Base-by-base conservation (phyloP, 352 stramenopile species). In the Phytophthora aleatoria region DNA sequence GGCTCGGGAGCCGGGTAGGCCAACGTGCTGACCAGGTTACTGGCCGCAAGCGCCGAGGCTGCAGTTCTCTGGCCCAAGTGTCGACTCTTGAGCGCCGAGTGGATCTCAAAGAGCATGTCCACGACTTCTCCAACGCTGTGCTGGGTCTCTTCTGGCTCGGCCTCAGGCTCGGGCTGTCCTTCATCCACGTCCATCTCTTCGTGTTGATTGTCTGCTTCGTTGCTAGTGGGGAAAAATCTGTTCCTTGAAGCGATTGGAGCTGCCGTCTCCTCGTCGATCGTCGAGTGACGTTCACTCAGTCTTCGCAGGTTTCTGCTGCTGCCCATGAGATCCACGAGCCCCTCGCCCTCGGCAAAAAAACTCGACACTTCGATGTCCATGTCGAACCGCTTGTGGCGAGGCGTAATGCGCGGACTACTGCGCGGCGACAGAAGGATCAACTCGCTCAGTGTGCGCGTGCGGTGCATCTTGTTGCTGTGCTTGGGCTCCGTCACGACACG, bases 61-160 rank as follows among this genome's bases (percentile, higher is more conserved):
- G 86, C 86, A n/a, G 84, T 94, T 50, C 84, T 73, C 61, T 90
- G 79, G 10, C 84, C 83, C n/a, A 91, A 57, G 61, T 94, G 83
- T 28, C 84, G 72, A 50, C 79, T 87, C 70, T 92, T 94, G 15
- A 92, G 74, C 45, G 84, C 84, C 56, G 86, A 82, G 70, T 94
- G 86, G 64, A 94, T 94, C 58, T 92, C 84, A 53, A 94, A 94
- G 8, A 94, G 74, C 74, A 90, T 86, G 69, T 94, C 84, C 33
- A 94, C 82, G n/a, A 92, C 84, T 24, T 91, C 75, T 0, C 78
- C 69, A 1, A 94, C 86, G 42, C 70, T 87, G 53, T 41, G 71
- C 26, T 75, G 64, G 0, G 57, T 38, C 33, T 71, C 63, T 4
- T 57, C 36, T 0, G 56, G 13, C 45, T 81, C 69, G 10, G 60